Percentiles rank a stretch among this genome's conserved stretches.
phyloP scores from a whole-genome alignment of 176 grass and related monocot genomes.

The Raddia distichophylla region DNA sequence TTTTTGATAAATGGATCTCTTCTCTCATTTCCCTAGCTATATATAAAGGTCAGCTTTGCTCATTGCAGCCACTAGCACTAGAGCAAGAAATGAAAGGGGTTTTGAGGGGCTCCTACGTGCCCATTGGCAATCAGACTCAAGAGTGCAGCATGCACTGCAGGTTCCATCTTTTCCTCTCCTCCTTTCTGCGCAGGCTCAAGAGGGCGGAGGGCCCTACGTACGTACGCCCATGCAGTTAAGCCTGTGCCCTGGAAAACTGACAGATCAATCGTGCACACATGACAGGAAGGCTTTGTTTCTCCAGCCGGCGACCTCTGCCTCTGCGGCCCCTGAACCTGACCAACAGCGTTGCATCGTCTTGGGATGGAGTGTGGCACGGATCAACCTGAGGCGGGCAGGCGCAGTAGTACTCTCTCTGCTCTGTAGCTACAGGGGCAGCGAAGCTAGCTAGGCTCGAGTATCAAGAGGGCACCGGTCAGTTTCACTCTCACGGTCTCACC shows the following conservation, averaged over 20 bases:
- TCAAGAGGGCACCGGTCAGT: constrained; percentile 5
- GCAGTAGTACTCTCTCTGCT: not conserved
- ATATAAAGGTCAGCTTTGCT: constrained; percentile 12
- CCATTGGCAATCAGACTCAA: constrained; percentile 3
- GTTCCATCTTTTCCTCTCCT: constrained; percentile 24
- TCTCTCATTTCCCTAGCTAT: too few species aligned
- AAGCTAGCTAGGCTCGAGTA: not conserved
- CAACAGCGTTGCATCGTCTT: not conserved
- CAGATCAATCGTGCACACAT: constrained; percentile 36
- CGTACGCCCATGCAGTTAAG: not conserved
- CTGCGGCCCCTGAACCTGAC: not conserved
- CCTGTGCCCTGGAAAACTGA: constrained; percentile 36
- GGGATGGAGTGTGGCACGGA: constrained; percentile 37
- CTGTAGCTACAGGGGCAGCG: not conserved
- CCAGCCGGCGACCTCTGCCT: constrained; percentile 10
- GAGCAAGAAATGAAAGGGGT: not conserved
- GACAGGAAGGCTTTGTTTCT: constrained; percentile 37
- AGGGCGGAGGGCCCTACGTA: not conserved
- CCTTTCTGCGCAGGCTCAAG: constrained; percentile 1
- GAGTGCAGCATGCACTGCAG: not conserved
- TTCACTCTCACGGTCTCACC: constrained; percentile 24
- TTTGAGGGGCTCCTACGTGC: not conserved
- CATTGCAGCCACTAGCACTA: constrained; percentile 36
- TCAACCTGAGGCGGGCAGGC: not conserved
- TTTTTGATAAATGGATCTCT: constrained; percentile 22